These are phyloP conservation scores for Colletotrichum cereale DNA, from an alignment of 2,329 filamentous ascomycete species.

Conservation along the genomic window DNA sequence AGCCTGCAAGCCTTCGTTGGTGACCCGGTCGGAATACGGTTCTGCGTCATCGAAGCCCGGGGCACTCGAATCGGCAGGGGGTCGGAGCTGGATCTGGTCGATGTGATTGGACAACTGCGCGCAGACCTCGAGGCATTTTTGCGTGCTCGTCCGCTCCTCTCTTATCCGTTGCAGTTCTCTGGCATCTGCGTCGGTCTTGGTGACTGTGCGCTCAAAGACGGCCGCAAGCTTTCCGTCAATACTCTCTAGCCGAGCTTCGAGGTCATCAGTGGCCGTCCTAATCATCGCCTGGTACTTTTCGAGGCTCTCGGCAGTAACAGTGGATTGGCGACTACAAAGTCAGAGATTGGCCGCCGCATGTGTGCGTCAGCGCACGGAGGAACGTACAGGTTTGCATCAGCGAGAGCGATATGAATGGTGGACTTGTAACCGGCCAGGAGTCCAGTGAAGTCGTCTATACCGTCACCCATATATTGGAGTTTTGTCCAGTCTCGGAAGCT, in stretches of 20 bases:
- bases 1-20: constrained; percentile 7
- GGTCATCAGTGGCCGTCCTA: constrained; percentile 8
- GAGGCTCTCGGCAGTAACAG: constrained; percentile 5
- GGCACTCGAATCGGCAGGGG: not conserved
- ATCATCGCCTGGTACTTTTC: constrained; percentile 13
- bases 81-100: constrained; percentile 20
- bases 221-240: constrained; percentile 8
- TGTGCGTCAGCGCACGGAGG: not conserved
- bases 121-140: constrained; percentile 13
- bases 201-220: constrained; percentile 1
- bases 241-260: constrained; percentile 15
- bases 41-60: not conserved
- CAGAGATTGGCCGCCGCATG: too few relatives aligned
- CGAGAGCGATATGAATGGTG: constrained; percentile 44
- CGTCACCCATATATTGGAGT: constrained; percentile 58
- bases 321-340: constrained; percentile 1
- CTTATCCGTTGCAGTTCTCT: constrained; percentile 41
- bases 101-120: constrained; percentile 5
- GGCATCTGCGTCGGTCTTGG: not conserved
- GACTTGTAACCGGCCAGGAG: constrained; percentile 56
- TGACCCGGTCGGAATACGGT: not conserved
- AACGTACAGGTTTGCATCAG: constrained; percentile 42
- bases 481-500: constrained; percentile 61
- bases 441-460: constrained; percentile 56
- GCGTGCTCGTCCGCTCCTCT: not conserved